Evolutionary conservation across 106 monocot genomes (phyloP).

Genomic region (Acanthochlamys bracteata): DNA sequence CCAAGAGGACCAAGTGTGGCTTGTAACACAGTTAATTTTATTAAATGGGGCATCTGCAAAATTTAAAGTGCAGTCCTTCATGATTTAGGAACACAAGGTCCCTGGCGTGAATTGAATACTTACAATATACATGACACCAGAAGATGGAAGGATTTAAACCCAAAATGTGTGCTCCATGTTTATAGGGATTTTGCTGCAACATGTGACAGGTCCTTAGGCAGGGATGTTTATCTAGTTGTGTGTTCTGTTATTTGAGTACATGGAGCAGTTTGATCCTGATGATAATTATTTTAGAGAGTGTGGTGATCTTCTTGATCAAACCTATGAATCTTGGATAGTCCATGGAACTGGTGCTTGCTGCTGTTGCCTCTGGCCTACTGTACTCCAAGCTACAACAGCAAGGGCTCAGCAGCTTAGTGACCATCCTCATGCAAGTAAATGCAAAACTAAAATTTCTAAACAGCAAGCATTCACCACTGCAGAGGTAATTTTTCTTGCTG

Average conservation of each 20-base stretch:
- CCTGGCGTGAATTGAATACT: slow-evolving; percentile 97
- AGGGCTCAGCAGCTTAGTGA: slow-evolving; percentile 87
- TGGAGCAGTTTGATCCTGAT: slow-evolving; percentile 97
- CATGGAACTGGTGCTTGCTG: slow-evolving; percentile 94
- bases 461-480: slow-evolving; percentile 84
- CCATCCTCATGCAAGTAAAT: slow-evolving; percentile 59
- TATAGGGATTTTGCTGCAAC: slow-evolving; percentile 97
- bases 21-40: slow-evolving; percentile 59
- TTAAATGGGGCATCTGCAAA: slow-evolving; percentile 81
- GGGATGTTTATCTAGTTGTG: slow-evolving; percentile 85
- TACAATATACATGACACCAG: slow-evolving; percentile 99
- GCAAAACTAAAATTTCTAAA: slow-evolving; percentile 60
- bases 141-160: slow-evolving; percentile 97
- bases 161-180: slow-evolving; percentile 94
- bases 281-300: slow-evolving; percentile 91
- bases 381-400: slow-evolving; percentile 76
- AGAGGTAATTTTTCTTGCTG: slow-evolving; percentile 75
- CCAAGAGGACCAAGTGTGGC: slow-evolving; percentile 61
- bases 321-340: slow-evolving; percentile 96
- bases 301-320: slow-evolving; percentile 98
- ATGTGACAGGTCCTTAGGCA: slow-evolving; percentile 74
- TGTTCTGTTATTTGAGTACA: slow-evolving; percentile 85
- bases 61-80: slow-evolving; percentile 93
- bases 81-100: slow-evolving; percentile 91
- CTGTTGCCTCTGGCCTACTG: slow-evolving; percentile 82